phyloP scores from a whole-genome alignment of 1,284 basidiomycete species.

The Melampsora larici-populina region DNA sequence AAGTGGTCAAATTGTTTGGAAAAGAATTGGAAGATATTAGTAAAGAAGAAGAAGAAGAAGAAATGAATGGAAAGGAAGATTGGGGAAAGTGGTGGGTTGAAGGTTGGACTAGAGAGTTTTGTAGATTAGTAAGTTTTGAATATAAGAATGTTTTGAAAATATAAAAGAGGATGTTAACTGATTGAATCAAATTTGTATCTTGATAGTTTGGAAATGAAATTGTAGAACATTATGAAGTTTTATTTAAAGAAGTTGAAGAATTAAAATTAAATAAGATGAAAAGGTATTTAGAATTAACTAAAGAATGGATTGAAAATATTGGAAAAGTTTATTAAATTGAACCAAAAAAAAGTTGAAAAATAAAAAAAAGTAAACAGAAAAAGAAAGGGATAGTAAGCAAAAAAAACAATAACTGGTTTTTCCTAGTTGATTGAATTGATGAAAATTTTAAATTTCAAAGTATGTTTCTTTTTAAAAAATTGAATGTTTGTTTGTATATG shows the following conservation, averaged over 20 bases:
- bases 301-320: constrained; percentile 39
- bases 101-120: constrained; percentile 82
- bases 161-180: constrained; percentile 8
- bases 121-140: constrained; percentile 64
- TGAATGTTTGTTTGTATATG: no score
- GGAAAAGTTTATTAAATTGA: constrained; percentile 1
- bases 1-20: constrained; percentile 21
- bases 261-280: constrained; percentile 2
- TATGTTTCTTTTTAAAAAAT: no score
- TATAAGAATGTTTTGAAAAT: constrained; percentile 1
- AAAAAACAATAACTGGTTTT: no score
- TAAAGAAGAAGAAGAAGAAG: constrained; percentile 66
- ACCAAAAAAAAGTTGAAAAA: no score
- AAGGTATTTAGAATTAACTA: constrained; percentile 8
- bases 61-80: constrained; percentile 63
- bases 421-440: no score
- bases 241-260: not conserved
- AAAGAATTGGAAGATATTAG: constrained; percentile 5
- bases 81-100: constrained; percentile 79
- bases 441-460: no score
- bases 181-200: constrained; percentile 16
- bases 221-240: not conserved
- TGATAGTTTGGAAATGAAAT: not conserved
- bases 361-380: no score
- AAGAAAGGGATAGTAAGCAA: no score